Evolutionary conservation across 2,329 filamentous ascomycete genomes (phyloP).

Genomic region (Leptosphaerulina australis): DNA sequence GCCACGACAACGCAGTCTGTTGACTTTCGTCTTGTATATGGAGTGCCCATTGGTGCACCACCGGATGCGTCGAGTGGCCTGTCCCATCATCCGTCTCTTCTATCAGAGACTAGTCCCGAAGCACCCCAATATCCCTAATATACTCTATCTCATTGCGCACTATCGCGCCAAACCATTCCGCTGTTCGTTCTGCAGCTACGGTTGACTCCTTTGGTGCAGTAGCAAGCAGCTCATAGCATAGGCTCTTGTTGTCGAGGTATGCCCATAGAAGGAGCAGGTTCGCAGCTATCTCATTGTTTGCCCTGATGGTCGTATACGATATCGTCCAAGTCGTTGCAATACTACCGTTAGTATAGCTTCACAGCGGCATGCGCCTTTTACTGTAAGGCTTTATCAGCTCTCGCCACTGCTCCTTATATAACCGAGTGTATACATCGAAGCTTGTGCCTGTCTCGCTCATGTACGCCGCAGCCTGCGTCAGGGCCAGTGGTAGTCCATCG

Average conservation of each 20-base stretch:
- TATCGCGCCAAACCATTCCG: slow-evolving; percentile 23
- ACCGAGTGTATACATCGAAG: slow-evolving; percentile 47
- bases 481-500: slow-evolving; percentile 53
- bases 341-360: slow-evolving; percentile 37
- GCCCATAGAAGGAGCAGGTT: slow-evolving; percentile 30
- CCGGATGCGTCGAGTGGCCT: slow-evolving; percentile 20
- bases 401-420: slow-evolving; percentile 46
- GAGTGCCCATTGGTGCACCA: slow-evolving; percentile 16
- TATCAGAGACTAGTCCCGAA: slow-evolving; percentile 21
- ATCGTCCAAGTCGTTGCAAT: slow-evolving; percentile 37
- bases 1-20: slow-evolving; percentile 1
- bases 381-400: slow-evolving; percentile 31
- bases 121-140: slow-evolving; percentile 16
- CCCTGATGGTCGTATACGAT: slow-evolving; percentile 32
- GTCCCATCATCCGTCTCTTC: slow-evolving; percentile 7
- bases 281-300: slow-evolving; percentile 21
- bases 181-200: slow-evolving; percentile 1
- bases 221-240: slow-evolving; percentile 26
- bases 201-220: slow-evolving; percentile 5
- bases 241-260: slow-evolving; percentile 20
- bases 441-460: slow-evolving; percentile 43
- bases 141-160: slow-evolving; percentile 24
- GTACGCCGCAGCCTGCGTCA: slow-evolving; percentile 55
- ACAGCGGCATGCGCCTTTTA: slow-evolving; percentile 15
- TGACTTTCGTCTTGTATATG: not conserved